These are phyloP conservation scores for Chlorella sp. DNA, from an alignment of 139 green algal species.

Conservation along the genomic window DNA sequence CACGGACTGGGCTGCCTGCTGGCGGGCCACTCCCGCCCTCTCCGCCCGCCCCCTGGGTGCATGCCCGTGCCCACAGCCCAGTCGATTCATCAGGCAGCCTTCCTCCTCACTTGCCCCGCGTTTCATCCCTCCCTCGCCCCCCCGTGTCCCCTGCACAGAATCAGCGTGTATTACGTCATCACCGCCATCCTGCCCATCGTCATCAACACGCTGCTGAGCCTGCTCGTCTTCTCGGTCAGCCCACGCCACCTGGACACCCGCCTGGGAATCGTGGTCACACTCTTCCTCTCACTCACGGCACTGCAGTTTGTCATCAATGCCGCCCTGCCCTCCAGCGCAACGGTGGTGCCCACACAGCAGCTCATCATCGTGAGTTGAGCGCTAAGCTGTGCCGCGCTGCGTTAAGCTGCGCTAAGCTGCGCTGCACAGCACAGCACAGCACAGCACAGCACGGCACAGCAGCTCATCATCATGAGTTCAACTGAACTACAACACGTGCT, in stretches of 20 bases:
- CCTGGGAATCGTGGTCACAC: conserved; percentile 45
- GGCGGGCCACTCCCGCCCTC: too few relatives aligned
- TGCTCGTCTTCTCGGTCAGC: conserved; percentile 41
- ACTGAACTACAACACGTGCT: not conserved
- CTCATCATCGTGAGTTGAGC: conserved; percentile 21
- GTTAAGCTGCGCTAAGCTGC: not conserved
- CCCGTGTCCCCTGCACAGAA: not conserved
- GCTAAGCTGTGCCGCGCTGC: not conserved
- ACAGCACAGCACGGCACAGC: too few relatives aligned
- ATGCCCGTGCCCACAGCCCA: not conserved
- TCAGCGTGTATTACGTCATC: conserved; percentile 37
- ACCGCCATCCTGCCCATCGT: conserved; percentile 41
- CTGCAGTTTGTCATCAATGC: conserved; percentile 22
- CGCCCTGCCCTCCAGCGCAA: conserved; percentile 24
- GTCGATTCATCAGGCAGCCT: not conserved
- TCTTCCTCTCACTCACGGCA: conserved; percentile 41
- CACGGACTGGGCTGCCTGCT: too few relatives aligned
- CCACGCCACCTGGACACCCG: conserved; percentile 40
- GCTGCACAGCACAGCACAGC: not conserved
- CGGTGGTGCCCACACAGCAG: conserved; percentile 47
- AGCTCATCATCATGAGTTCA: too few relatives aligned
- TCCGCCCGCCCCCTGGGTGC: too few relatives aligned
- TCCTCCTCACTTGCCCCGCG: not conserved
- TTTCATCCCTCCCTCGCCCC: not conserved
- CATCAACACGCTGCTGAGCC: conserved; percentile 34